phyloP scores from a whole-genome alignment of 495 filamentous ascomycete species.

The Neurospora terricola region DNA sequence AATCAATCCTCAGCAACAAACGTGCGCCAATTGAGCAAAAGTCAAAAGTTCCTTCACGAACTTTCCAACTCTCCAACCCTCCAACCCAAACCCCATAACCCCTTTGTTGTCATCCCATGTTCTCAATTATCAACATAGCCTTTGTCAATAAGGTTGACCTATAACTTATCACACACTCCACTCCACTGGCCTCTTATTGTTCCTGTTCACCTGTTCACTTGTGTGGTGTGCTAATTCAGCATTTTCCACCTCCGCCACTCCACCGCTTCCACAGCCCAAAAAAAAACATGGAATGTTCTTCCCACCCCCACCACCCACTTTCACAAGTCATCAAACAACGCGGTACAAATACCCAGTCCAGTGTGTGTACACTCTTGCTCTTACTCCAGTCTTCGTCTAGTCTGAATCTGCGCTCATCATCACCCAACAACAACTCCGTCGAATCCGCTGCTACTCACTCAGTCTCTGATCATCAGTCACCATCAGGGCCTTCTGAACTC shows the following conservation, averaged over 20 bases:
- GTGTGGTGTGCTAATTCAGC: too few species aligned
- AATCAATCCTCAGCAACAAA: too few species aligned
- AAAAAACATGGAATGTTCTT: too few species aligned
- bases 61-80: background rate
- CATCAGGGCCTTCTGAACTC: too few species aligned
- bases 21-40: too few species aligned
- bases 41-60: background rate
- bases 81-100: too few species aligned
- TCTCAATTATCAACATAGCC: background rate
- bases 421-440: too few species aligned
- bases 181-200: background rate
- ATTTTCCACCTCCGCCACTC: background rate
- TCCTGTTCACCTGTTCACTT: background rate
- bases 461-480: too few species aligned
- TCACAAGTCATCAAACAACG: background rate
- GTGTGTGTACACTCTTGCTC: too few species aligned
- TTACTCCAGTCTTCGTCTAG: too few species aligned
- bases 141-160: background rate
- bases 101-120: background rate
- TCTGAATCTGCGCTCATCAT: too few species aligned
- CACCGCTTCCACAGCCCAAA: background rate
- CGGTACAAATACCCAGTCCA: background rate
- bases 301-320: background rate
- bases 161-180: background rate
- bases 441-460: too few species aligned